A percentile compares a stretch with the other conserved stretches of the same genome.
phyloP scores from a whole-genome alignment of 768 basidiomycete species.

The Boletus sensibilis region DNA sequence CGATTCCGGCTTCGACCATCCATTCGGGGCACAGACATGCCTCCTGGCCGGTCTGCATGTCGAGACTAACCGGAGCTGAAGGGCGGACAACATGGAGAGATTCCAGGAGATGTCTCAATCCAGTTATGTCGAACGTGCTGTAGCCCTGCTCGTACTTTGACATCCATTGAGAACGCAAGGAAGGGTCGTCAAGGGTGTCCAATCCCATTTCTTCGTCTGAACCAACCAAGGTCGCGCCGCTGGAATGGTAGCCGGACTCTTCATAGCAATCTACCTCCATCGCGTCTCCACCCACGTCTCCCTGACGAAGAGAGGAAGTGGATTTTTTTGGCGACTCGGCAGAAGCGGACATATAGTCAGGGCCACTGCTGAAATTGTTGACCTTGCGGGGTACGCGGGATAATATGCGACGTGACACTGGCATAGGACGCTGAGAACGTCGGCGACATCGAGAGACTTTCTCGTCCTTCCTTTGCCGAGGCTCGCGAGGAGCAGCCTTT shows the following conservation, averaged over 20 bases:
- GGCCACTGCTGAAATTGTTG: background rate
- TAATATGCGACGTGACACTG: background rate
- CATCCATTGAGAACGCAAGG: slow-evolving; percentile 15
- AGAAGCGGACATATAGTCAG: background rate
- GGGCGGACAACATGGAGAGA: background rate
- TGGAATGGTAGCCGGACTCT: background rate
- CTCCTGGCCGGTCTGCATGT: background rate
- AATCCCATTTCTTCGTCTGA: background rate
- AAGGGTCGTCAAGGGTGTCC: slow-evolving; percentile 3
- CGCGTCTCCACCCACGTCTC: background rate
- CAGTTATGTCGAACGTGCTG: background rate
- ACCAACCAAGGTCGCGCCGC: background rate
- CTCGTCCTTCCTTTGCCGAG: background rate
- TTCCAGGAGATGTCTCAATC: background rate
- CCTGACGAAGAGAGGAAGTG: background rate
- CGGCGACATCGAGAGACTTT: background rate
- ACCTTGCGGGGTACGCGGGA: background rate
- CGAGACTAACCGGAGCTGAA: background rate
- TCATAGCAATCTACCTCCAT: background rate
- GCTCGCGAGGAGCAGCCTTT: background rate
- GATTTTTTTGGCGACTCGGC: background rate
- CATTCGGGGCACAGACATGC: slow-evolving; percentile 26
- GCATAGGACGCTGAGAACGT: background rate
- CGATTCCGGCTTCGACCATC: slow-evolving; percentile 18
- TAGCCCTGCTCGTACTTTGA: slow-evolving; percentile 12